Base-by-base conservation (phyloP, 2,329 filamentous ascomycete species). In the Verruconis gallopava region DNA sequence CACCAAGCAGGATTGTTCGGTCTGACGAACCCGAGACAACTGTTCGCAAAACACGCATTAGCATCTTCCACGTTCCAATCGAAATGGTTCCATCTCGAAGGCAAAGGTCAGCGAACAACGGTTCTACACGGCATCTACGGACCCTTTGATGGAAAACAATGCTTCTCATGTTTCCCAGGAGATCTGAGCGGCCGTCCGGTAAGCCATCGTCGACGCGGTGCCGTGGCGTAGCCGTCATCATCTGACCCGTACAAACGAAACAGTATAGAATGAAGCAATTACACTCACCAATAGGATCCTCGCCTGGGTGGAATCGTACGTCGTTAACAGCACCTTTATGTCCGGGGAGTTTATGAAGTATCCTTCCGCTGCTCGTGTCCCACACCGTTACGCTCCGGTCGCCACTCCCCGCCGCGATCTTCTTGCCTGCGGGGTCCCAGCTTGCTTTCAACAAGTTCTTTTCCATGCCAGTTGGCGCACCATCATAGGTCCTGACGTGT, bases 281-380 rank as follows among this genome's bases (percentile, higher is more conserved):
- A 18, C 30, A 77, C 85, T 78, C 72, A 94, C 88, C 73, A 47
- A 95, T 82, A 15, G 86, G 85, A 52, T 95, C 86, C 46, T 81
- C 76, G 30, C 75, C 74, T 3, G 89, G 86, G 38, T 85, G 81
- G 57, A 98, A 93, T 51, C 93, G 81, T 42, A 89, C 89, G 58
- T 89, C 86, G 58, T 96, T 98, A 40, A 96, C 91, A 0, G 84
- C 85, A 22, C 89, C 91, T 63, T 86, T 91, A 60, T 98, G 91
- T 1, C 91, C 91, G 1, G 91, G 91, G 40, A 98, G 70, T 64
- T 96, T 96, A 64, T 95, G 93, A 48, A 93, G 61, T 52, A 98
- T 68, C 66, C 93, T 96, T 45, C 84, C 88, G n/a, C 75, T 82
- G 56, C 84, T 79, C 43, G 71, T 77, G 39, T 91, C 88, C 91